Evolutionary conservation across 2,329 filamentous ascomycete genomes (phyloP), one percentile per base, ranked within the genome.

Genomic region (Chaetothyriales sp.): DNA sequence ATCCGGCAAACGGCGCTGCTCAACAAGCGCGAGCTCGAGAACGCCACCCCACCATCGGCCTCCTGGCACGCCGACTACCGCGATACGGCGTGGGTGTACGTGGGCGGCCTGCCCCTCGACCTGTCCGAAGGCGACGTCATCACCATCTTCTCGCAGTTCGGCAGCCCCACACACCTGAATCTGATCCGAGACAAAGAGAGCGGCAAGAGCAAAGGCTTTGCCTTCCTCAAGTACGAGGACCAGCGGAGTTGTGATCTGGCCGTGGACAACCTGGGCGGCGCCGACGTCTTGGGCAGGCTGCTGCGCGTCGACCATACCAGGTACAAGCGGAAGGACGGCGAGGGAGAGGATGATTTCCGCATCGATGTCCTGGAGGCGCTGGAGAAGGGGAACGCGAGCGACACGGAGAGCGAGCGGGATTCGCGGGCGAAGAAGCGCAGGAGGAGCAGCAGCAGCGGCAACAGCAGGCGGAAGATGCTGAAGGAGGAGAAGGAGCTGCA

Each of bases 51-150:
- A 60, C 83, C 89, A 44, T 82, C 89, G 69, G 90, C 85, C 57
- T 95, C 90, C 52, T 97, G 90, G 90, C 90, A 97, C 67, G 83
- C 85, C 67, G 94, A 98, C 73, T 98, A 97, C 71, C 86, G 88
- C 70, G 92, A 94, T 72, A 97, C 92, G 1, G 94, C 92, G 54
- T 98, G 90, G 68, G 74, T 98, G 66, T 95, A 95, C 74, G 89
- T 98, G 61, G 94, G 94, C 64, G 90, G 90, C 25, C 77, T 98
- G 10, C 88, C 89, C 2, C 94, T 86, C 69, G 87, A 94, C 63
- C 77, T 98, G 43, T 89, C 88, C 47, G 92, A 98, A 72, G 94
- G 94, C 69, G 92, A 98, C 69, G 78, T 98, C 56, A 81, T 97
- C 60, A 89, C 89, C 9, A 94, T 98, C 55, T 98, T 97, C 73